Base-by-base conservation (phyloP, 441 rosid genomes). In the Bocquillonia castaneifolia region DNA sequence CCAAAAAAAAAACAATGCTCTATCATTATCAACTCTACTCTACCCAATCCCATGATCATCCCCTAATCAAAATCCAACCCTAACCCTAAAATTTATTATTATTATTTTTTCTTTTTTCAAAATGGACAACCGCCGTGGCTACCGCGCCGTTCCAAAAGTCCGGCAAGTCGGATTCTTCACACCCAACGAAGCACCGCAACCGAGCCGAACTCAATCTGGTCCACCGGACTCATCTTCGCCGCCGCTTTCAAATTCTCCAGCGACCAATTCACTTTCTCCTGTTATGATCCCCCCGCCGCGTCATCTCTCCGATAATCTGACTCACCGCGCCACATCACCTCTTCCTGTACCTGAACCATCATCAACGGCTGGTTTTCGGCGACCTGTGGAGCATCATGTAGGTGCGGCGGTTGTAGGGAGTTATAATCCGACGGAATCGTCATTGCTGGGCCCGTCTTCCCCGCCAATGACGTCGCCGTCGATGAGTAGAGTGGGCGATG, bases 131-230 rank as follows among this genome's bases (percentile, higher is more conserved):
- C 91, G 96, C 32, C 89, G 98, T 20, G 67, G 79, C 67, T 71
- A 86, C 56, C 84, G 87, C 66, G 77, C 90, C 37, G 87, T 93
- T 47, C 98, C 98, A 10, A 88, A 82, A 80, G 87, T 90, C 59
- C 89, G 98, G 3, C 97, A 82, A 31, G 97, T 93, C 17, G 98
- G 98, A 1, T 91, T 93, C 83, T 81, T 90, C 79, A 76, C 98
- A 23, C 78, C 81, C 8, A 81, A 78, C 66, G 75, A 74, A 5
- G 79, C 88, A 45, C 86, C 76, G 47, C 78, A 75, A 51, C 75
- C 84, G 37, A 29, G 36, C 2, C 81, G 83, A 28, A 83, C 72
- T 20, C 80, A 83, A 61, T 78, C 81, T 67, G 45, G 70, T 28
- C 32, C 85, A 32, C 68, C 79, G 9, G 48, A 72, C 18, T 58